Evolutionary conservation across 805 yeast genomes (phyloP), one percentile per base, ranked within the genome.

Genomic region (Candida palmyrensis): DNA sequence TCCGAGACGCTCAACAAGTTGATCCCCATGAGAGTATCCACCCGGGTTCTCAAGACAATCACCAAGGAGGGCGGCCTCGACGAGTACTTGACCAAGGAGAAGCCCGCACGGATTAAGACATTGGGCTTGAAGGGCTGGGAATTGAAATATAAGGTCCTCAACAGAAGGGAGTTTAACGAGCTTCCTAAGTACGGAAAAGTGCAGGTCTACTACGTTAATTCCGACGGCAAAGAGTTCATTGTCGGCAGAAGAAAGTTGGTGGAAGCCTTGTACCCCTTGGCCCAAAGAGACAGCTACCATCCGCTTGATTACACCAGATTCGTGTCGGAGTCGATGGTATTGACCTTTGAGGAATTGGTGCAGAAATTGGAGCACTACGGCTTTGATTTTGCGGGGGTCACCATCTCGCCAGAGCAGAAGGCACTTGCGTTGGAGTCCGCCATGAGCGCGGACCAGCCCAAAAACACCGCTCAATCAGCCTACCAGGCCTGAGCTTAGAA

Each of bases 41-140:
- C 97, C 4, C 75, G 80, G 39, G 97, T 88, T 5, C 69, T 92
- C 51, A 77, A 80, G 48, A 88, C 97, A 0, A 81, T 92, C 38
- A 82, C 85, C 38, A 85, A 79, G 47, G 97, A 90, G 57, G 98
- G 98, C 41, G 98, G 99, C 4, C 68, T 92, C 36, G 99, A 92
- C 53, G 79, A 79, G 43, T 92, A 92, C 54, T 59, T 92, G 40
- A 71, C 78, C 27, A 92, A 92, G 59, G 95, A 88, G 39, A 86
- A 83, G 45, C 68, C 94, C 5, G 94, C 95, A 3, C 73, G 98
- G 63, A 69, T 86, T 43, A 92, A 92, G 65, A 95, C 92, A 55
- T 65, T 92, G 51, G 98, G 98, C 0, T 82, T 89, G 35, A 68
- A 75, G 37, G 98, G 97, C 21, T 92, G 97, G 97, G 75, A 75